Evolutionary conservation across 345 rosid genomes (phyloP).

Genomic region (Garcia nutans): DNA sequence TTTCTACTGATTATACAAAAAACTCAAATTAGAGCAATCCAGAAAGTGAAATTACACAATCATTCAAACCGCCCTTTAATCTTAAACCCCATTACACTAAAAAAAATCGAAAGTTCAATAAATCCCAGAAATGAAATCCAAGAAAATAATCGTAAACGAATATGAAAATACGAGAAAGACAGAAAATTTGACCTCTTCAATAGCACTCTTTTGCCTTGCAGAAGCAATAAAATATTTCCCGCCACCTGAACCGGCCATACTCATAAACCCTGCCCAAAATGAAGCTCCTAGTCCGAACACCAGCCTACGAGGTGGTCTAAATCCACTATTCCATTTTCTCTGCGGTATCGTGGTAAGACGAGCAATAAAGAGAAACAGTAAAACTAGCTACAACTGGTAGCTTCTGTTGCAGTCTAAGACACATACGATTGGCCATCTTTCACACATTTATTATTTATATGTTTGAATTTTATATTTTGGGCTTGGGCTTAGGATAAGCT

Average conservation of each 20-base stretch:
- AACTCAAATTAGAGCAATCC: background rate
- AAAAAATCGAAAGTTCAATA: constrained; percentile 14
- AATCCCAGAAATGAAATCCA: constrained; percentile 6
- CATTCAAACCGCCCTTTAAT: background rate
- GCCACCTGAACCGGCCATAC: constrained; percentile 40
- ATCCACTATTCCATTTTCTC: constrained; percentile 20
- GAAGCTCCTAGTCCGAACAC: constrained; percentile 61
- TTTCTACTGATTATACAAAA: background rate
- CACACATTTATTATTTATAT: background rate
- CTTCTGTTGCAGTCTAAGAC: constrained; percentile 31
- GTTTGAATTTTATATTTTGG: constrained; percentile 15
- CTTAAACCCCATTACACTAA: background rate
- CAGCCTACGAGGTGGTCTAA: constrained; percentile 50
- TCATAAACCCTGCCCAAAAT: constrained; percentile 53
- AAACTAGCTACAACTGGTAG: constrained; percentile 27
- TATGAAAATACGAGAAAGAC: background rate
- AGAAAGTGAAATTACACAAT: background rate
- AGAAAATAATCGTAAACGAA: background rate
- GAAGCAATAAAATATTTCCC: constrained; percentile 62
- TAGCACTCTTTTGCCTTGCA: constrained; percentile 60
- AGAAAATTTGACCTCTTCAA: constrained; percentile 61
- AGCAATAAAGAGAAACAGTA: constrained; percentile 13
- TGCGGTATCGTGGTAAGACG: constrained; percentile 15
- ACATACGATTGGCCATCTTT: constrained; percentile 35
- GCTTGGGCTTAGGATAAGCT: background rate